Base-by-base conservation (phyloP, 352 stramenopile genomes). In the Thraustotheca clavata region DNA sequence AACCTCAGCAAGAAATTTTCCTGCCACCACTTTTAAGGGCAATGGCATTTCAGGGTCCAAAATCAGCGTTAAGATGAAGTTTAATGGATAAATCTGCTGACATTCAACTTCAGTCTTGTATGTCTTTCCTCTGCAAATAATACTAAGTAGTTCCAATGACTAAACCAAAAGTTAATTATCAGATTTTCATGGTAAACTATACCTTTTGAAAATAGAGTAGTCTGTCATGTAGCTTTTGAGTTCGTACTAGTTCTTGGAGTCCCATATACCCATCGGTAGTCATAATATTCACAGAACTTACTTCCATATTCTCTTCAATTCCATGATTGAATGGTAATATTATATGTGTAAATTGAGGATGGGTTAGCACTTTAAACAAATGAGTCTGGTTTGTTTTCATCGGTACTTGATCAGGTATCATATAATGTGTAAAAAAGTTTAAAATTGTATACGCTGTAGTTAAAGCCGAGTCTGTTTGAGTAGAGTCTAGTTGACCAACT, bases 71-170 rank as follows among this genome's bases (percentile, higher is more conserved):
- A 65, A 22, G 24, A 65, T 55, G 32, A 65, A 65, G 38, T 65
- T 65, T 27, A 65, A 46, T 32, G 57, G 57, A 33, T 65, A 65
- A 8, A 65, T 11, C 18, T 65, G 57, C 39, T 65, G 57, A 46
- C 57, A 65, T 33, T 65, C 57, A 33, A 65, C 57, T 39, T 65
- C 57, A 22, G 57, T 65, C 26, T 65, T 65, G 57, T 54, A 65
- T 0, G 46, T 65, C 38, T 65, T 65, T 9, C 57, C 57, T 40
- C 47, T 22, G 40, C 57, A 65, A 40, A 65, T 54, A 46, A 39
- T 26, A 33, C 7, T 35, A n/a, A 65, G 47, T 26, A 43, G 20
- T 16, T 52, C 57, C 2, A 65, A 31, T 3, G 41, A 24, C 36
- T 65, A 55, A 36, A 49, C 8, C 16, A 62, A 16, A 26, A 14